phyloP scores from a whole-genome alignment of 163 green algal genomes.

The Prototheca wickerhamii region DNA sequence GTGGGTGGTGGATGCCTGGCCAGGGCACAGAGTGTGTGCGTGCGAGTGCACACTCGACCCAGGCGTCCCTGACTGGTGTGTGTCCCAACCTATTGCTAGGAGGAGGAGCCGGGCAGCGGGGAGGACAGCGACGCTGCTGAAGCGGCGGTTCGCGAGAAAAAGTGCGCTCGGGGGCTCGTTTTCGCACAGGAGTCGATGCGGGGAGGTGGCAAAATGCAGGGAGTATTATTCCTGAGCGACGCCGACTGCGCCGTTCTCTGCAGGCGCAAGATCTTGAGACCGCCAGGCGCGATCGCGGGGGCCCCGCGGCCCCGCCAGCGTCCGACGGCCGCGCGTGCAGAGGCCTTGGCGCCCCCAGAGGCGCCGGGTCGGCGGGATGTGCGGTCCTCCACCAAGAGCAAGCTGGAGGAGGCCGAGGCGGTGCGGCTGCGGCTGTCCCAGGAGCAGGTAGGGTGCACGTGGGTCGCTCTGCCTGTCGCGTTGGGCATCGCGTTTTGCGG shows the following conservation, averaged over 20 bases:
- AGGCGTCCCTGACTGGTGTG: background rate
- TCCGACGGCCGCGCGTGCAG: background rate
- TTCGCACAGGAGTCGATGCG: background rate
- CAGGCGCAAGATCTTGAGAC: conserved; percentile 55
- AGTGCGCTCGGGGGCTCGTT: background rate
- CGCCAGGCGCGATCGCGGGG: conserved; percentile 29
- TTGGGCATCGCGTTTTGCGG: no score
- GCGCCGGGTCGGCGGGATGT: conserved; percentile 30
- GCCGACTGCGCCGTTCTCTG: no score
- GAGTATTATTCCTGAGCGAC: no score
- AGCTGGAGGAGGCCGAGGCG: conserved; percentile 48
- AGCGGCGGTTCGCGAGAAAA: conserved; percentile 1
- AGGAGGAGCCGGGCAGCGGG: conserved; percentile 43
- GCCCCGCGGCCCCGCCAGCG: background rate
- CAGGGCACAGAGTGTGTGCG: background rate
- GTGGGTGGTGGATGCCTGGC: conserved; percentile 14
- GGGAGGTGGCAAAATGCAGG: background rate
- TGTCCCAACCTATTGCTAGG: background rate
- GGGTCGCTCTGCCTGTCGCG: no score
- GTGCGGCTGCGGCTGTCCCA: conserved; percentile 21
- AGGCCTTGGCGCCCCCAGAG: background rate
- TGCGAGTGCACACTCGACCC: background rate
- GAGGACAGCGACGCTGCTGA: conserved; percentile 44
- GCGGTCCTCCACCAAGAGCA: conserved; percentile 51
- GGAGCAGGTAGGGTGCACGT: no score